Percentiles rank a stretch among this genome's conserved stretches.
phyloP scores from a whole-genome alignment of 2,329 filamentous ascomycete species.

The Venturia asperata region DNA sequence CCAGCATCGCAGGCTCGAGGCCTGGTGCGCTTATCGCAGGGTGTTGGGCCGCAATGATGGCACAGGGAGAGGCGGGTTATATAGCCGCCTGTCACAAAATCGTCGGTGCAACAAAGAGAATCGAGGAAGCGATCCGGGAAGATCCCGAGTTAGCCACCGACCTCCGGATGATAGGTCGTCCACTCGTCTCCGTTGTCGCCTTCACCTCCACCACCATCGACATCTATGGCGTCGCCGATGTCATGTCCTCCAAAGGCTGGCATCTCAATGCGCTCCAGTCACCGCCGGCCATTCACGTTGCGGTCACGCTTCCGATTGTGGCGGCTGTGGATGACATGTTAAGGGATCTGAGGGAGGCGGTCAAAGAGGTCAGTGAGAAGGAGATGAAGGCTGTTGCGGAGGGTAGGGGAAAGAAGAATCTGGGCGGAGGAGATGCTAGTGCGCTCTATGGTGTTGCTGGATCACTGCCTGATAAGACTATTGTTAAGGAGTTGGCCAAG shows the following conservation, averaged over 20 bases:
- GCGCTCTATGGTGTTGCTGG: conserved; percentile 93
- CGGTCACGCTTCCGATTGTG: conserved; percentile 80
- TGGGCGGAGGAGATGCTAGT: conserved; percentile 65
- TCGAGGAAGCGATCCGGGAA: conserved; percentile 63
- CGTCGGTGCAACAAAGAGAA: conserved; percentile 76
- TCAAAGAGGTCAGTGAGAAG: conserved; percentile 70
- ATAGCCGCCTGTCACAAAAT: conserved; percentile 80
- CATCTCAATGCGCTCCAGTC: conserved; percentile 91
- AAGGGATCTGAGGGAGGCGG: conserved; percentile 55
- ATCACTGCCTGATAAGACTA: conserved; percentile 88
- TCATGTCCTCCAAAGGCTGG: conserved; percentile 78
- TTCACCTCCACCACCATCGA: conserved; percentile 62
- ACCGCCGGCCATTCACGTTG: conserved; percentile 87
- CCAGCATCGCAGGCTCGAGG: conserved; percentile 82
- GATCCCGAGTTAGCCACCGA: conserved; percentile 63
- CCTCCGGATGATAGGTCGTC: conserved; percentile 73
- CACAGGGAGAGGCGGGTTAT: conserved; percentile 80
- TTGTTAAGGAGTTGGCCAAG: conserved; percentile 81
- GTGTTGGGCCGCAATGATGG: conserved; percentile 91
- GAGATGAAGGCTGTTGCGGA: conserved; percentile 65
- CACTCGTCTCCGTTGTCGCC: conserved; percentile 82
- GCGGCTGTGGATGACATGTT: conserved; percentile 75
- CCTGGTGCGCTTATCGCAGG: conserved; percentile 92
- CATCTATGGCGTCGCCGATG: conserved; percentile 91
- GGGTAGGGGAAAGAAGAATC: conserved; percentile 54